Evolutionary conservation across 148 eudicot species (phyloP).

Genomic region (Rhododendron ferrugineum): DNA sequence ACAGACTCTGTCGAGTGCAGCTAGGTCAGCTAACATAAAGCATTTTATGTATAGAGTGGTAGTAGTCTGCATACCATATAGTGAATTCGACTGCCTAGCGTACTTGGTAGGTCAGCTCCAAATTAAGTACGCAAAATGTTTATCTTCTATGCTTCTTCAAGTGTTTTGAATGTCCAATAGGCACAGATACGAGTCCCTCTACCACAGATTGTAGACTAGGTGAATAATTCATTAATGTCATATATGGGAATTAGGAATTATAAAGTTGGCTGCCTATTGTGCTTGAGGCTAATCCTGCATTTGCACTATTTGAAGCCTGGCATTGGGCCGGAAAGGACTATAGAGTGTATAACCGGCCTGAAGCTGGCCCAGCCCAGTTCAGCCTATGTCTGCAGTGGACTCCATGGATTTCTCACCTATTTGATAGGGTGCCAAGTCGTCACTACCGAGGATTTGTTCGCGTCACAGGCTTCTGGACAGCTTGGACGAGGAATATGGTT

Average conservation of each 20-base stretch:
- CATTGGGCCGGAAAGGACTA: neutral
- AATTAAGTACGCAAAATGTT: neutral
- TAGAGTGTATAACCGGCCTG: neutral
- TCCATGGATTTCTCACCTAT: neutral
- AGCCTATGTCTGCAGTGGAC: neutral
- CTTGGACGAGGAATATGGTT: neutral
- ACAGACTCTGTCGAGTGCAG: neutral
- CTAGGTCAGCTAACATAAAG: neutral
- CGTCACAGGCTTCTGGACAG: neutral
- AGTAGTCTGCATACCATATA: neutral
- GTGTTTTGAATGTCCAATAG: neutral
- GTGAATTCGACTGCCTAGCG: neutral
- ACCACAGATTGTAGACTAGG: neutral
- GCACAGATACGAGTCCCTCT: neutral
- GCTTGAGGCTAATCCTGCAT: neutral
- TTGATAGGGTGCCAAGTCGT: neutral
- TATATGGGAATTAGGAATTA: neutral
- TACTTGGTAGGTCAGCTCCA: neutral
- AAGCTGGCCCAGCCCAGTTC: neutral
- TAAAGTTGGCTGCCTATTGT: neutral
- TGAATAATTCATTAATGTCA: neutral
- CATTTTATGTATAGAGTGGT: neutral
- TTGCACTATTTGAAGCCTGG: neutral
- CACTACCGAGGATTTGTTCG: neutral
- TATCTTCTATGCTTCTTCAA: neutral